These are phyloP conservation scores for Neurospora intermedia DNA, from an alignment of 495 filamentous ascomycete genomes.

Conservation along the genomic window DNA sequence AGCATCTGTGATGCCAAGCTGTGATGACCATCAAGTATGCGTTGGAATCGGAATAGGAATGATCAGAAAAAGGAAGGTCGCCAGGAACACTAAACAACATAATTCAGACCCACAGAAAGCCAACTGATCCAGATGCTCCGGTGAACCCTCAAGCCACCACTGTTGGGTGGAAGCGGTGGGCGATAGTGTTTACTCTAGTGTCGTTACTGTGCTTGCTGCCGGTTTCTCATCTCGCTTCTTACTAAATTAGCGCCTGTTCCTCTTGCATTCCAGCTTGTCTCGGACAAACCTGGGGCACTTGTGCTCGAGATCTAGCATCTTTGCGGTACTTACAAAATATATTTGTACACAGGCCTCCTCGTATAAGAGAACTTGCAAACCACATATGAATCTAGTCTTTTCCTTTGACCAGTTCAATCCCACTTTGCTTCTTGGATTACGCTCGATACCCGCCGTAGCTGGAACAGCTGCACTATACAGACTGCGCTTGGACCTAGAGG, in stretches of 20 bases:
- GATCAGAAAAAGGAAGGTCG: background rate
- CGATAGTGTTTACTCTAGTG: background rate
- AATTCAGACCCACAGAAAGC: constrained; percentile 1
- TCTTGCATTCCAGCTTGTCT: background rate
- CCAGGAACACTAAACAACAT: constrained; percentile 4
- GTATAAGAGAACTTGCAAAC: background rate
- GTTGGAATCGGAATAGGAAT: background rate
- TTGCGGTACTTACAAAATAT: background rate
- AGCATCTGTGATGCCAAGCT: background rate
- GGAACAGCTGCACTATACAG: background rate
- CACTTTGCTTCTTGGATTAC: background rate
- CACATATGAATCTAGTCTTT: background rate
- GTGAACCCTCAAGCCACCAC: background rate
- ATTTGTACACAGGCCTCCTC: background rate
- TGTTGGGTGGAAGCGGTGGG: background rate
- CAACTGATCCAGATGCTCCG: background rate
- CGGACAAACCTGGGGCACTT: background rate
- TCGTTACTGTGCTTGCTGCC: background rate
- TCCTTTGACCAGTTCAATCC: background rate
- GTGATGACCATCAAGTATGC: background rate
- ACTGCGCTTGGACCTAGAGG: background rate
- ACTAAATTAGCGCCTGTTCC: background rate
- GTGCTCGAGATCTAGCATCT: background rate
- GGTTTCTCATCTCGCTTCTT: background rate
- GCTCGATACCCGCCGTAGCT: background rate